A percentile compares a stretch with the other conserved stretches of the same genome.
phyloP scores from a whole-genome alignment of 2,329 filamentous ascomycete species.

The Pyrenophora tritici-repentis region DNA sequence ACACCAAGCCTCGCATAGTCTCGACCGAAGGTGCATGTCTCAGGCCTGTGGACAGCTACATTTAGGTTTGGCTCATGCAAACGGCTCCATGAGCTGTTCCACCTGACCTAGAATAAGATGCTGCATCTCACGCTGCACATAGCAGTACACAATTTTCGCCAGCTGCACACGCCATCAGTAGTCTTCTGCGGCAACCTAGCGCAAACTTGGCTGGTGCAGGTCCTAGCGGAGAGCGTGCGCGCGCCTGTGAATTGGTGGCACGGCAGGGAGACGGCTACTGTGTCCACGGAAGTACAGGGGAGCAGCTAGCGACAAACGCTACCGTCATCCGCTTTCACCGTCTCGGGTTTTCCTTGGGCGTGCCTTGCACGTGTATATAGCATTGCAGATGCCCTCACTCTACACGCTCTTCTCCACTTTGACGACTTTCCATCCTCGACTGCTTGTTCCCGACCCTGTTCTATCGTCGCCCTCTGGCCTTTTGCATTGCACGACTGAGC shows the following conservation, averaged over 20 bases:
- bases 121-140: constrained; percentile 1
- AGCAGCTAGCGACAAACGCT: constrained; percentile 26
- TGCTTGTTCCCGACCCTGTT: constrained; percentile 4
- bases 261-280: constrained; percentile 30
- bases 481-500: background rate
- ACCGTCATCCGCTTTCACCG: constrained; percentile 33
- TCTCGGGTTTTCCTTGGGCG: constrained; percentile 27
- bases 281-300: constrained; percentile 11
- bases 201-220: constrained; percentile 15
- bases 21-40: background rate
- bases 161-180: constrained; percentile 15
- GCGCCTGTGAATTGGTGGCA: constrained; percentile 17
- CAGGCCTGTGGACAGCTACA: background rate
- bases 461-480: background rate
- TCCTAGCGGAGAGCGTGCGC: constrained; percentile 8
- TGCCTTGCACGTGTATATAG: constrained; percentile 26
- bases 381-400: constrained; percentile 21
- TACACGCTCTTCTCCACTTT: constrained; percentile 26
- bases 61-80: no score
- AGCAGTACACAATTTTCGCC: background rate
- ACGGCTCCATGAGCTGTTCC: no score
- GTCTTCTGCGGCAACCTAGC: constrained; percentile 5
- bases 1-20: background rate
- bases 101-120: background rate
- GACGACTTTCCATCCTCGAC: constrained; percentile 11